A percentile compares a stretch with the other conserved stretches of the same genome.
phyloP scores from a whole-genome alignment of 2,329 filamentous ascomycete genomes.

The Plenodomus biglobosus region DNA sequence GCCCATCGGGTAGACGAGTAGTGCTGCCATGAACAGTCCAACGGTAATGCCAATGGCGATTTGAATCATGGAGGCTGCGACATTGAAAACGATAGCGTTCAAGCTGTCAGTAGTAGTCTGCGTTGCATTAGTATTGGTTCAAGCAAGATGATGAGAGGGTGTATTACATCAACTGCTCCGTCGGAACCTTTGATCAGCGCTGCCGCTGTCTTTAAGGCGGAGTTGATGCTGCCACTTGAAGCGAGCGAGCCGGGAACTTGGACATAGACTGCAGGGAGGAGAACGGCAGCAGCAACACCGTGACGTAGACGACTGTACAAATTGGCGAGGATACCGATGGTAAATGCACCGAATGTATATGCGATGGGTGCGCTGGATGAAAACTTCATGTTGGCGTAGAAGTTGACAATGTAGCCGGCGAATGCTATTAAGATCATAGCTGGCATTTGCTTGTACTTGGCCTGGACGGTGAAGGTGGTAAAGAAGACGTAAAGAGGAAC shows the following conservation, averaged over 20 bases:
- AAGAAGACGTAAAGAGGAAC: constrained; percentile 75
- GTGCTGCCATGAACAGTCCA: constrained; percentile 52
- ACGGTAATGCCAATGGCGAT: constrained; percentile 56
- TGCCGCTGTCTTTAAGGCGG: constrained; percentile 31
- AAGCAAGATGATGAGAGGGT: not conserved
- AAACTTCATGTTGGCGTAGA: constrained; percentile 69
- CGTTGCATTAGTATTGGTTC: constrained; percentile 1
- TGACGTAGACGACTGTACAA: constrained; percentile 68
- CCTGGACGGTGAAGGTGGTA: constrained; percentile 72
- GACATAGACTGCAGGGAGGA: constrained; percentile 37
- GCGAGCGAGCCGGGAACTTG: constrained; percentile 39
- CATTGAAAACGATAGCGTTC: constrained; percentile 44
- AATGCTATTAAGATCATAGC: constrained; percentile 74
- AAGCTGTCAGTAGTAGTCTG: constrained; percentile 24
- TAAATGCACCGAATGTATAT: constrained; percentile 74
- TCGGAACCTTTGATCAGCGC: constrained; percentile 26
- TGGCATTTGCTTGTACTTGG: constrained; percentile 74
- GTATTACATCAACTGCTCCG: constrained; percentile 20
- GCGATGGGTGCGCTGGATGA: constrained; percentile 70
- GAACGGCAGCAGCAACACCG: constrained; percentile 47
- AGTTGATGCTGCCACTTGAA: constrained; percentile 34
- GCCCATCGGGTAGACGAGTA: constrained; percentile 54
- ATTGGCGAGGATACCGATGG: constrained; percentile 75
- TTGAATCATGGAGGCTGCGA: constrained; percentile 53
- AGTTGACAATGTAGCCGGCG: constrained; percentile 73